Percentiles rank a stretch among this genome's conserved stretches.
Evolutionary conservation across 371 early-diverging fungal species (phyloP).

Genomic region (Lichtheimia ramosa): DNA sequence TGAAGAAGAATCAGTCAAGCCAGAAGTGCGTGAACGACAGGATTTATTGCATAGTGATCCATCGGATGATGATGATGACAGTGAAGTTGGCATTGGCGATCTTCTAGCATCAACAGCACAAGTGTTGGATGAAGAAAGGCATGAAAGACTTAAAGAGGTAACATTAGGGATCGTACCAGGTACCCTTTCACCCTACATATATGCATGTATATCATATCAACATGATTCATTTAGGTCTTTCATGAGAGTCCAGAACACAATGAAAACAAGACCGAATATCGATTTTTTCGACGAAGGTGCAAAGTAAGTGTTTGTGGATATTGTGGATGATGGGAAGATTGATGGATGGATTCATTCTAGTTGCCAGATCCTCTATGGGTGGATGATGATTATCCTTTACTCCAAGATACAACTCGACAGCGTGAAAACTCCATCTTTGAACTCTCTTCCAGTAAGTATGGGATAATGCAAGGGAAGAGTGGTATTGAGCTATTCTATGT

Average conservation of each 20-base stretch:
- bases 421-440: constrained; percentile 13
- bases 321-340: neutral
- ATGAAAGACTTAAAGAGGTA: constrained; percentile 1
- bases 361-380: constrained; percentile 15
- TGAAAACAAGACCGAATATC: neutral
- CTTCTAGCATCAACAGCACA: neutral
- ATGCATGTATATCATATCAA: neutral
- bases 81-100: neutral
- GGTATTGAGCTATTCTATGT: no score
- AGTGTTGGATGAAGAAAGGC: neutral
- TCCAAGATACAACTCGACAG: constrained; percentile 1
- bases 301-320: constrained; percentile 9
- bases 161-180: neutral
- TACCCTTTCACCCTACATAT: neutral
- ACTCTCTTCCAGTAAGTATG: constrained; percentile 9
- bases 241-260: neutral
- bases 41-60: constrained; percentile 1
- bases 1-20: neutral
- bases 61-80: neutral
- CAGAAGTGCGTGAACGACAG: constrained; percentile 3
- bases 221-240: neutral
- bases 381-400: constrained; percentile 5
- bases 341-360: neutral
- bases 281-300: constrained; percentile 14
- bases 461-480: neutral